These are phyloP conservation scores for Tricholoma furcatifolium DNA, from an alignment of 768 basidiomycete species.

Conservation along the genomic window DNA sequence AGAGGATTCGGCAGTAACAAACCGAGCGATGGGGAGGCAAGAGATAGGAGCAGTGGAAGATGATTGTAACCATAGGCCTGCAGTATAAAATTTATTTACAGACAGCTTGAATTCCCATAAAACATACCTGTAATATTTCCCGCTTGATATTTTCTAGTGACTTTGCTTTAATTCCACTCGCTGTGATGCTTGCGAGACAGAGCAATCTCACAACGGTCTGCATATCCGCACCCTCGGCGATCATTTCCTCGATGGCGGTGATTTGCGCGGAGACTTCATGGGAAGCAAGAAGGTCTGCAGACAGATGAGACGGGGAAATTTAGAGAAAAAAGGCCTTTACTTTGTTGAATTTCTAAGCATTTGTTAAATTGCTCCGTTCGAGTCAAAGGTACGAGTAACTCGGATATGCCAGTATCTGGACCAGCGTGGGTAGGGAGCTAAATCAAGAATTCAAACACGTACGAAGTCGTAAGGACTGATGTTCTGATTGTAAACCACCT, in stretches of 20 bases:
- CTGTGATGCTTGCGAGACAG: slow-evolving; percentile 82
- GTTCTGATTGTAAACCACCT: slow-evolving; percentile 89
- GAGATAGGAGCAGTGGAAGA: slow-evolving; percentile 64
- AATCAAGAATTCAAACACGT: slow-evolving; percentile 25
- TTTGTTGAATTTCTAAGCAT: slow-evolving; percentile 94
- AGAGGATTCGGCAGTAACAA: slow-evolving; percentile 66
- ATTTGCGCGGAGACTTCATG: slow-evolving; percentile 83
- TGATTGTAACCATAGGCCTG: slow-evolving; percentile 77
- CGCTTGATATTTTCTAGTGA: slow-evolving; percentile 84
- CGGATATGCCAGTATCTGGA: slow-evolving; percentile 91
- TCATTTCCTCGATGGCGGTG: slow-evolving; percentile 84
- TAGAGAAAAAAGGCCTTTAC: slow-evolving; percentile 39
- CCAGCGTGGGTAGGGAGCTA: background rate
- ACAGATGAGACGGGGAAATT: slow-evolving; percentile 5
- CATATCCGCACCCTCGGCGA: slow-evolving; percentile 84
- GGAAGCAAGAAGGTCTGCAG: slow-evolving; percentile 87
- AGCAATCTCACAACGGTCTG: slow-evolving; percentile 75
- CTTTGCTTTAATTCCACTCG: slow-evolving; percentile 86
- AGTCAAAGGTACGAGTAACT: slow-evolving; percentile 83
- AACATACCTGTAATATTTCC: slow-evolving; percentile 77
- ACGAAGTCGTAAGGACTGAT: slow-evolving; percentile 89
- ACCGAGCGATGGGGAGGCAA: slow-evolving; percentile 65
- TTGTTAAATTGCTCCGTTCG: slow-evolving; percentile 87
- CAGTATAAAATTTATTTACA: slow-evolving; percentile 14
- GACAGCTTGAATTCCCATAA: slow-evolving; percentile 29